Base-by-base conservation (phyloP, 2,329 filamentous ascomycete species). In the Bipolaris zeicola region DNA sequence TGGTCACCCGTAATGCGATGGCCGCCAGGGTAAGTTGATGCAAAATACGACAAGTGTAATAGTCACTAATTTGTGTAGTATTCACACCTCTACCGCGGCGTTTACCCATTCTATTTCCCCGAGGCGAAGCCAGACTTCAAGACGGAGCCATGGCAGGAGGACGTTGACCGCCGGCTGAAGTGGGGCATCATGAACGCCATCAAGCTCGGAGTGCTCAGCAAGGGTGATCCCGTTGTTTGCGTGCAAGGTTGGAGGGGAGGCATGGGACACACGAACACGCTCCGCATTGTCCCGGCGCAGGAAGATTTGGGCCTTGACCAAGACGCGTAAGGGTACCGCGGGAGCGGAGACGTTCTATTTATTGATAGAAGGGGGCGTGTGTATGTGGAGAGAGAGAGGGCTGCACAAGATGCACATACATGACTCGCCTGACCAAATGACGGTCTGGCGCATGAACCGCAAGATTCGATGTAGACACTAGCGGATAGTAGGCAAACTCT, bases 141-240 rank as follows among this genome's bases (percentile, higher is more conserved):
- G 77, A 86, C 89, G 79, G 87, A 89, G 73, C 93, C 96, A 81
- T 99, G 95, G 95, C 95, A 99, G 83, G 92, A 98, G 83, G 94
- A 99, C 80, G 95, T 99, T 69, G 95, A 99, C 81, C 87, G 89
- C 77, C 92, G 95, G 76, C 91, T 99, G 79, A 96, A 94, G 85
- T 99, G 94, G 93, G 95, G 91, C 77, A 91, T 99, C 77, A 82
- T 85, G 76, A 87, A 92, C 76, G 95, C 92, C 69, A 86, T 96
- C 72, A 87, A 89, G 79, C 89, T 99, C 62, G 87, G 87, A 68
- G 85, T 93, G 46, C 81, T 96, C 61, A 83, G 81, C 74, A 81
- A 86, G 74, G 89, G 88, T 64, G 90, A 92, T 73, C 85, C 87
- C 31, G 87, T 95, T 53, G 86, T 95, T 60, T 91, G 92, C 67